These are phyloP conservation scores for Penicillium concentricum DNA, from an alignment of 2,329 filamentous ascomycete species.

Conservation along the genomic window DNA sequence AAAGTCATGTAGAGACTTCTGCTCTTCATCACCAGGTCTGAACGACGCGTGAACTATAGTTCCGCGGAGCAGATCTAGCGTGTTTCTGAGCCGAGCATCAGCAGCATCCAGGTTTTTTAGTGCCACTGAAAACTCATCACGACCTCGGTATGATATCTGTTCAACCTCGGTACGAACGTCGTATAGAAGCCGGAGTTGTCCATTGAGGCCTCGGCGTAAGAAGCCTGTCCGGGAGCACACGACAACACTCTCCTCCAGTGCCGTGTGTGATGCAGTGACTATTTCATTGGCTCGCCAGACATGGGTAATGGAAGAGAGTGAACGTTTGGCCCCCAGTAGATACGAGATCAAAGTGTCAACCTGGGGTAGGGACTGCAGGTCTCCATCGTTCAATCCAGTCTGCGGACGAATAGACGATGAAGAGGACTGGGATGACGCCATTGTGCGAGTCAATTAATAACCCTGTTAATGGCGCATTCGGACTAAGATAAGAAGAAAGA, in stretches of 20 bases:
- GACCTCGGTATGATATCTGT: slow-evolving; percentile 42
- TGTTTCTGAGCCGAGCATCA: slow-evolving; percentile 56
- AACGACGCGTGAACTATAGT: slow-evolving; percentile 60
- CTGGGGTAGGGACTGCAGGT: slow-evolving; percentile 28
- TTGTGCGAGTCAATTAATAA: slow-evolving; percentile 13
- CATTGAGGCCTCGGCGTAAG: slow-evolving; percentile 60
- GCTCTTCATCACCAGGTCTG: slow-evolving; percentile 47
- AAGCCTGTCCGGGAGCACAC: slow-evolving; percentile 70
- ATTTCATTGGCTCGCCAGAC: slow-evolving; percentile 87
- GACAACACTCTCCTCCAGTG: slow-evolving; percentile 76
- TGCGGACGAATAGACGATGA: slow-evolving; percentile 21
- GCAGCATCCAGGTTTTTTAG: slow-evolving; percentile 59
- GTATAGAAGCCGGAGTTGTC: slow-evolving; percentile 46
- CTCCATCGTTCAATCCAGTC: slow-evolving; percentile 9
- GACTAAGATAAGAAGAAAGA: not conserved
- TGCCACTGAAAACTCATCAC: slow-evolving; percentile 48
- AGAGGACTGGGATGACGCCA: slow-evolving; percentile 36
- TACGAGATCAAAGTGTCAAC: slow-evolving; percentile 80
- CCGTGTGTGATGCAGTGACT: slow-evolving; percentile 69
- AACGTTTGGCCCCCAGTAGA: slow-evolving; percentile 82
- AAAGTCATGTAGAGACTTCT: slow-evolving; percentile 64
- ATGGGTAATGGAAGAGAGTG: slow-evolving; percentile 76
- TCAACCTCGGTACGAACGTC: slow-evolving; percentile 46
- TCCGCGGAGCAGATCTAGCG: slow-evolving; percentile 54
- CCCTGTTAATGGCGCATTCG: not conserved